Base-by-base conservation (phyloP, 768 basidiomycete species). In the Mrakia frigida region DNA sequence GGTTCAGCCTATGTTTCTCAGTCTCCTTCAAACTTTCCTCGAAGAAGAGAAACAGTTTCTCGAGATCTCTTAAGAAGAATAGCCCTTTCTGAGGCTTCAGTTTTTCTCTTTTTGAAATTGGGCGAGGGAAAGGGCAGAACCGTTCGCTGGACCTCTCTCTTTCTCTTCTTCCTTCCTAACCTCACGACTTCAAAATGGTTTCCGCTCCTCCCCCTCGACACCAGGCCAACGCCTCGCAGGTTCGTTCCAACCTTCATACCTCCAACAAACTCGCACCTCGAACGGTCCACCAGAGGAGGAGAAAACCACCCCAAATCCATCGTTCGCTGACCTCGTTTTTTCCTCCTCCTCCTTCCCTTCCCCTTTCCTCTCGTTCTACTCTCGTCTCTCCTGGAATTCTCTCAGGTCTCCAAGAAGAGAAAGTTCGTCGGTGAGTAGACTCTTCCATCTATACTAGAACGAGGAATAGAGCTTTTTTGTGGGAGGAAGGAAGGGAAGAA, bases 321-420 rank as follows among this genome's bases (percentile, higher is more conserved):
- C 46, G 13, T n/a, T 50, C 46, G 46, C 69, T 70, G 50, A 50
- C 69, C 69, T n/a, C 46, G 16, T 25, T 53, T 28, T 13, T 18
- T 43, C 23, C 37, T 41, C 67, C 31, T 33, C 11, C 67, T 13
- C 67, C 21, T 23, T 39, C 31, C 25, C 28, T 70, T 25, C 39
- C 68, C 25, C 13, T 11, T 7, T 31, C 68, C 23, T 31, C 69
- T 70, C 68, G 25, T 43, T 33, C 46, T 41, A 3, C 68, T n/a
- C 68, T 41, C 21, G 10, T 69, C 25, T 6, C n/a, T 7, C 18
- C 52, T 63, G 75, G 81, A 53, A 78, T 78, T n/a, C 50, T 59
- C 80, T 73, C 82, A 83, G 79, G 93, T 97, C 88, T 93, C 92
- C 88, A 97, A 98, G 87, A 96, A 95, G 88, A 90, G 94, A 88